Evolutionary conservation across 192 early-diverging fungal genomes (phyloP), one percentile per base, ranked within the genome.

Genomic region (Coemansia sp.): DNA sequence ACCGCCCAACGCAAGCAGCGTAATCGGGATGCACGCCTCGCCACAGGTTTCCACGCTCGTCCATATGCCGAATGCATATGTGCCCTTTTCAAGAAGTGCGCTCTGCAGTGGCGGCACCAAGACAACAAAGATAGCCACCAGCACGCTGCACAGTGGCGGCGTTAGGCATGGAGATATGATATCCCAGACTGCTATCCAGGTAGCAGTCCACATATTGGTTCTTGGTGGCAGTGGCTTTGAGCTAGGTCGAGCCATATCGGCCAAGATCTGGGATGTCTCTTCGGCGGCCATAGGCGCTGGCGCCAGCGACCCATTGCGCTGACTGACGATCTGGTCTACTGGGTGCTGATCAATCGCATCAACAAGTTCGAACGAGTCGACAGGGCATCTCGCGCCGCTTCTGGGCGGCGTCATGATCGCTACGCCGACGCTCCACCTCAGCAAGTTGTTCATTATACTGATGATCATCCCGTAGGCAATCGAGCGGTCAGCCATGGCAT

Each of bases 401-500:
- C 22, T 49, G 31, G 71, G 25, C 12, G 71, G 76, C 3, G 66
- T 66, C 59, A 92, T 71, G 6, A 89, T 74, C 2, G 79, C 75
- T 40, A 88, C 89, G 60, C 90, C 91, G 14, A 89, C 85, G 19
- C 89, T 90, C 90, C 90, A 93, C 29, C 90, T 86, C 27, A 91
- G 40, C 10, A 93, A 65, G 71, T 93, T 92, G 62, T 87, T 87
- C 73, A 92, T 88, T 45, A 92, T 85, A 32, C 86, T 87, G 66
- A 87, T 91, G 57, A 92, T 86, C 29, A 94, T 79, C 31, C 90
- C 89, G 68, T 92, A 94, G 1, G 91, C 86, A 43, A 92, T 87
- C n/a, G 89, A 87, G 53, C 91, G 85, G 73, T 58, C 65, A 22
- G 73, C 60, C 68, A 73, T 61, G 15, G 49, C 61, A 9, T 64